Conservation (phyloP, 192 early-diverging fungal genomes). For the Backusella luteola region DNA sequence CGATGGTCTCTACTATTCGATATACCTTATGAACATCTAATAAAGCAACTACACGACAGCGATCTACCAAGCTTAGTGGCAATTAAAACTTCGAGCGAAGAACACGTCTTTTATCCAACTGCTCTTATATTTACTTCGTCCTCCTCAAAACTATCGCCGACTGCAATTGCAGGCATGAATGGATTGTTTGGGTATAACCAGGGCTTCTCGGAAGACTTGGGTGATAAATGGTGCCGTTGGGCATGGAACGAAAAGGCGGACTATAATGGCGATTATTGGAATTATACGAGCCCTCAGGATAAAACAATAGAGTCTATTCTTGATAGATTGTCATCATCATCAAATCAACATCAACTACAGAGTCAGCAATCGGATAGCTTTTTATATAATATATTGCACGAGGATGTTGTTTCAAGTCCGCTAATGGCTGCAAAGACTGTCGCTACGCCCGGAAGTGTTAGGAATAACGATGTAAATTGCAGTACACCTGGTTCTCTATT, state of each 20-base stretch:
- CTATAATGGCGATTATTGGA: slow-evolving; percentile 19
- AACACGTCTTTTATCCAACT: slow-evolving; percentile 24
- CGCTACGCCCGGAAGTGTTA: slow-evolving; percentile 6
- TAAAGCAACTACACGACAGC: background rate
- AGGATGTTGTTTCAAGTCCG: slow-evolving; percentile 19
- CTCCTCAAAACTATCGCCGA: slow-evolving; percentile 17
- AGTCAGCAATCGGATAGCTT: background rate
- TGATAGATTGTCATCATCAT: slow-evolving; percentile 12
- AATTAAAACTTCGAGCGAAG: slow-evolving; percentile 10
- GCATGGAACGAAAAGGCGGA: slow-evolving; percentile 19
- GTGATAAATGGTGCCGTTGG: slow-evolving; percentile 29
- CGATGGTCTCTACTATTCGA: slow-evolving; percentile 25
- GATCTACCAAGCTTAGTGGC: background rate
- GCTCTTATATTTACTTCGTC: slow-evolving; percentile 20
- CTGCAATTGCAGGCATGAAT: slow-evolving; percentile 25
- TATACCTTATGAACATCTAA: slow-evolving; percentile 19
- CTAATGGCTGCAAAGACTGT: slow-evolving; percentile 28
- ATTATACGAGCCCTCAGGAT: slow-evolving; percentile 18
- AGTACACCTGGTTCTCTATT: background rate
- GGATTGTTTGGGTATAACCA: slow-evolving; percentile 23
- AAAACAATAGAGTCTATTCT: slow-evolving; percentile 12
- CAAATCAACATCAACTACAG: background rate
- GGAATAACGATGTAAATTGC: background rate
- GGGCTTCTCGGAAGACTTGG: slow-evolving; percentile 28
- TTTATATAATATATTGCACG: slow-evolving; percentile 17